Conservation (phyloP, 169 alveolate species). For the Miamiensis avidus region DNA sequence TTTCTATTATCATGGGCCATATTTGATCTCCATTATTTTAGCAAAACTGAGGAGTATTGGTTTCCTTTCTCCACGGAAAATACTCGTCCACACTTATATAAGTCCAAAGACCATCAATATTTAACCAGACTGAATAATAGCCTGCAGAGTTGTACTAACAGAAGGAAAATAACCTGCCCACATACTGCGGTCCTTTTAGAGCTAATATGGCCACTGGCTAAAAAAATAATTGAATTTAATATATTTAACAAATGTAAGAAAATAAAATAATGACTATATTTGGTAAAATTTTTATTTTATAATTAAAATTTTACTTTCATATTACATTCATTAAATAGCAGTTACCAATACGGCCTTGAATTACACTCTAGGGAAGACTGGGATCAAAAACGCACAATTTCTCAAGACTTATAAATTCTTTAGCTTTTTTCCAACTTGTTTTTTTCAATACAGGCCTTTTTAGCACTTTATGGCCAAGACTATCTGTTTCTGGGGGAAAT, state of each 20-base stretch:
- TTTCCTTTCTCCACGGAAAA: slow-evolving; percentile 52
- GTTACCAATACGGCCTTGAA: slow-evolving; percentile 20
- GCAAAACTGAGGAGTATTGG: slow-evolving; percentile 39
- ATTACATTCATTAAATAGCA: slow-evolving; percentile 17
- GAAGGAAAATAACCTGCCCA: background rate
- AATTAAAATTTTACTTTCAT: slow-evolving; percentile 1
- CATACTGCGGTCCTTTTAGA: background rate
- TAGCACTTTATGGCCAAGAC: background rate
- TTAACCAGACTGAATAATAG: slow-evolving; percentile 21
- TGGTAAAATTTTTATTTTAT: slow-evolving; percentile 2
- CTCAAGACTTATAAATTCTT: background rate
- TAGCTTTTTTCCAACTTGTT: slow-evolving; percentile 12
- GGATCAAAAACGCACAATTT: background rate
- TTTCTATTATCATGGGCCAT: slow-evolving; percentile 64
- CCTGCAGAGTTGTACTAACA: background rate
- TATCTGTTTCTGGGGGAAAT: background rate
- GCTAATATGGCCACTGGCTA: background rate
- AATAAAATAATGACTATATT: too few relatives aligned
- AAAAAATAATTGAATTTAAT: too few relatives aligned
- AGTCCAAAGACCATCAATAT: slow-evolving; percentile 33
- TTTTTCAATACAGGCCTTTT: background rate
- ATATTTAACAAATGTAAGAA: background rate
- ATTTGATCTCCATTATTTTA: slow-evolving; percentile 26
- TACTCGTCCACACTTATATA: slow-evolving; percentile 47
- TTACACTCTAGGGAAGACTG: slow-evolving; percentile 7